Base-by-base conservation (phyloP, 2,329 filamentous ascomycete species). In the Aciculosporium take region DNA sequence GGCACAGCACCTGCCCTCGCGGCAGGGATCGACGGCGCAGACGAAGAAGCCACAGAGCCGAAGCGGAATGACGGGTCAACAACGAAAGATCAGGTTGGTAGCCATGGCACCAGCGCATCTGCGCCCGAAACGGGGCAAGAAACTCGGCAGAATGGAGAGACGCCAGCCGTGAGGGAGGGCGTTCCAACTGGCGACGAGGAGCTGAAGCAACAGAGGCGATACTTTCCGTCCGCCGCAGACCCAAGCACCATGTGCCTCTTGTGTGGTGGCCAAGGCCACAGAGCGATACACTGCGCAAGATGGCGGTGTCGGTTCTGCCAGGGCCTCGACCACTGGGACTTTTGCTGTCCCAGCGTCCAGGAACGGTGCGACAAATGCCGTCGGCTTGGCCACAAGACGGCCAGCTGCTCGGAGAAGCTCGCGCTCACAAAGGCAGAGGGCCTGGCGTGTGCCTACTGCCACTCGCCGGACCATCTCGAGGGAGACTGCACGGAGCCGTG, bases 401-500 rank as follows among this genome's bases (percentile, higher is more conserved):
- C 56, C 1, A 49, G 59, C 7, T 85, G 81, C 52, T 51, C 57
- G 2, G 74, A 80, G 46, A 74, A 75, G 45, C 64, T 82, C 32
- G 56, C 58, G 3, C 48, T 69, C 39, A 61, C 68, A 13, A 68
- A 68, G 46, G 66, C 66, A 13, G 74, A 79, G 42, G 66, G 67
- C 18, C 60, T 70, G 36, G 67, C 69, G 3, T 86, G 81, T 54
- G 72, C 73, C 9, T 62, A 76, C 27, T 86, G 81, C 56, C 61
- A 61, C 30, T 67, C 67, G 6, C 48, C 52, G 3, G 63, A 68
- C 7, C 81, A 86, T 50, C 49, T 68, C 7, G 81, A 84, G 52
- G 54, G 63, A 10, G 59, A 69, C 2, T 85, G 81, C 54, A 67
- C 71, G 40, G 62, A 67, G 37, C 60, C 79, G 20, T 84, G 77